Evolutionary conservation across 2,329 filamentous ascomycete species (phyloP).

Genomic region (Beauveria sp.): DNA sequence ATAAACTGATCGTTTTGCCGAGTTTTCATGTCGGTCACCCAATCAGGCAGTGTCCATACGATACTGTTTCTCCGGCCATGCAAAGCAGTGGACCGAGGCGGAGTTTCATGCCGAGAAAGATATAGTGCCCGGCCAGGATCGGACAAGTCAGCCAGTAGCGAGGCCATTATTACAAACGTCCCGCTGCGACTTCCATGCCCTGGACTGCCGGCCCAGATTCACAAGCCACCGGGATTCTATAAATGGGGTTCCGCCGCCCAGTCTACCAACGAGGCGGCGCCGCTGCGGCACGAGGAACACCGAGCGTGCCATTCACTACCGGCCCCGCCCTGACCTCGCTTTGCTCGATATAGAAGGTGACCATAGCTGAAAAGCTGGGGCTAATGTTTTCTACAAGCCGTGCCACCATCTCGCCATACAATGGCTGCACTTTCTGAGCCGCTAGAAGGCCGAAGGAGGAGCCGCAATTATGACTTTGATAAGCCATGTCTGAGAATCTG

Average conservation of each 20-base stretch:
- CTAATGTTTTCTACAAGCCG: background rate
- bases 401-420: background rate
- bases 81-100: background rate
- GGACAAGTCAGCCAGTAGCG: background rate
- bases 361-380: background rate
- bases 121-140: background rate
- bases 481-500: background rate
- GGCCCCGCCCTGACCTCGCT: background rate
- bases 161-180: background rate
- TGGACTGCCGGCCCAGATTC: background rate
- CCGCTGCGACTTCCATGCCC: background rate
- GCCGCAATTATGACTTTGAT: background rate
- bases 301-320: background rate
- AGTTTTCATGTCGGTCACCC: background rate
- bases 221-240: background rate
- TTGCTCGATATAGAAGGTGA: constrained; percentile 1
- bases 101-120: background rate
- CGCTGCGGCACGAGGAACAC: background rate
- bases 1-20: background rate
- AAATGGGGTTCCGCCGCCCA: background rate
- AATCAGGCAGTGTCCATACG: constrained; percentile 1
- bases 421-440: background rate
- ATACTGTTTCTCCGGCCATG: background rate
- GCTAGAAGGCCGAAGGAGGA: background rate
- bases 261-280: constrained; percentile 3